Percentiles rank a stretch among this genome's conserved stretches.
These are phyloP conservation scores for Solanum ossicruentum DNA, from an alignment of 257 asterid genomes.

Conservation along the genomic window DNA sequence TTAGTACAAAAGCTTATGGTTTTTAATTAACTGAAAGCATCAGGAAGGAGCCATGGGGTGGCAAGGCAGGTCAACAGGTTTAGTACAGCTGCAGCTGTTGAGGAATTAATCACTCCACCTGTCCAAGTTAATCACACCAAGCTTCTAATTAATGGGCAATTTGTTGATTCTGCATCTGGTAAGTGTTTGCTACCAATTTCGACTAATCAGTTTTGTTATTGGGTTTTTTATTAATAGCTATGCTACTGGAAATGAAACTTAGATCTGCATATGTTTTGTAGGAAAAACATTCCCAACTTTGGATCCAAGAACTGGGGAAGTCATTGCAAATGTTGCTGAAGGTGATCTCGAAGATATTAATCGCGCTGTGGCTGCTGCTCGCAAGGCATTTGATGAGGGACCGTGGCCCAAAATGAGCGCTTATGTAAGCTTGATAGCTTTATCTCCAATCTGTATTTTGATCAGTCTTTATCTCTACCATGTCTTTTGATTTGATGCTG, in stretches of 20 bases:
- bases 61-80: conserved; percentile 27
- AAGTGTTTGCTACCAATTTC: not conserved
- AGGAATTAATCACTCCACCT: conserved; percentile 40
- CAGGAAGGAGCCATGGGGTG: conserved; percentile 32
- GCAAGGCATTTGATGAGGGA: conserved; percentile 79
- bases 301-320: conserved; percentile 70
- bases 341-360: conserved; percentile 61
- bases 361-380: conserved; percentile 72
- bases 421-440: conserved; percentile 22
- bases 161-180: conserved; percentile 85
- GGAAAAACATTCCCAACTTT: conserved; percentile 74
- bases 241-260: not conserved
- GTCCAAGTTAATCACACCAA: conserved; percentile 42
- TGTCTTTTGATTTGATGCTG: not conserved
- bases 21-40: not conserved
- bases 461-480: not conserved
- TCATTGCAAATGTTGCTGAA: conserved; percentile 63
- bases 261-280: not conserved
- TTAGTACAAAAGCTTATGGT: not conserved
- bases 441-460: not conserved
- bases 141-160: conserved; percentile 64
- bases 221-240: not conserved
- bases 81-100: conserved; percentile 38
- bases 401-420: conserved; percentile 89
- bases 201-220: not conserved